Evolutionary conservation across 2,329 filamentous ascomycete species (phyloP).

Genomic region (Scedosporium aurantiacum): DNA sequence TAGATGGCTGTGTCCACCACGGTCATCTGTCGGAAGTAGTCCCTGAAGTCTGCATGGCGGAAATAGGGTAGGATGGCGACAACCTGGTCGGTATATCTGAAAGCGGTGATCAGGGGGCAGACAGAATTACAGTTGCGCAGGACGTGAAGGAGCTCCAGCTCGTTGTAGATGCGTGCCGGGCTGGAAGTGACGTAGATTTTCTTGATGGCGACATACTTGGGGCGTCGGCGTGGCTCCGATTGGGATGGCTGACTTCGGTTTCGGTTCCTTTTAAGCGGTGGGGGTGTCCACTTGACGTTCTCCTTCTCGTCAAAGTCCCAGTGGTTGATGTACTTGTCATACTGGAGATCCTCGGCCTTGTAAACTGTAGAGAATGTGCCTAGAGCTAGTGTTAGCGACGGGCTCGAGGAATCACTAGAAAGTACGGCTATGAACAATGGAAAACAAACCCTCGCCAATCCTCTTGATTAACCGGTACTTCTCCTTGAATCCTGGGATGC

Average conservation of each 20-base stretch:
- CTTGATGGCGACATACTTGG: slow-evolving; percentile 90
- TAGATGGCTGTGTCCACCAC: slow-evolving; percentile 82
- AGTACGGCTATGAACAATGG: slow-evolving; percentile 5
- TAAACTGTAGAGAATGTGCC: slow-evolving; percentile 98
- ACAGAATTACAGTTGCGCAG: slow-evolving; percentile 74
- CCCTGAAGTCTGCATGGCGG: slow-evolving; percentile 85
- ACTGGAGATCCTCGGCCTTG: slow-evolving; percentile 88
- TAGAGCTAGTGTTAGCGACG: slow-evolving; percentile 24
- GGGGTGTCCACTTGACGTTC: slow-evolving; percentile 56
- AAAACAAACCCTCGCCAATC: slow-evolving; percentile 74
- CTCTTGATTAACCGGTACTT: slow-evolving; percentile 87
- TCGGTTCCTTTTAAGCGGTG: slow-evolving; percentile 44
- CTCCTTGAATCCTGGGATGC: slow-evolving; percentile 73
- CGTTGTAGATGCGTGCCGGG: slow-evolving; percentile 85
- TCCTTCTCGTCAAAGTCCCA: slow-evolving; percentile 68
- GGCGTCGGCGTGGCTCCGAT: slow-evolving; percentile 14
- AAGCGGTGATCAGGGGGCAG: slow-evolving; percentile 94
- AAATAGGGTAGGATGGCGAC: slow-evolving; percentile 93
- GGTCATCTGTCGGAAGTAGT: slow-evolving; percentile 86
- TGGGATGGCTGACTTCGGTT: slow-evolving; percentile 23
- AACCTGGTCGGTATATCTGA: slow-evolving; percentile 87
- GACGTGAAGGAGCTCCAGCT: slow-evolving; percentile 85
- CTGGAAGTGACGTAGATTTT: slow-evolving; percentile 99
- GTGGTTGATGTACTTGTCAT: slow-evolving; percentile 70
- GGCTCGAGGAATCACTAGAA: neutral